Conservation (phyloP, 768 basidiomycete species). For the Leccinum sublutescens region DNA sequence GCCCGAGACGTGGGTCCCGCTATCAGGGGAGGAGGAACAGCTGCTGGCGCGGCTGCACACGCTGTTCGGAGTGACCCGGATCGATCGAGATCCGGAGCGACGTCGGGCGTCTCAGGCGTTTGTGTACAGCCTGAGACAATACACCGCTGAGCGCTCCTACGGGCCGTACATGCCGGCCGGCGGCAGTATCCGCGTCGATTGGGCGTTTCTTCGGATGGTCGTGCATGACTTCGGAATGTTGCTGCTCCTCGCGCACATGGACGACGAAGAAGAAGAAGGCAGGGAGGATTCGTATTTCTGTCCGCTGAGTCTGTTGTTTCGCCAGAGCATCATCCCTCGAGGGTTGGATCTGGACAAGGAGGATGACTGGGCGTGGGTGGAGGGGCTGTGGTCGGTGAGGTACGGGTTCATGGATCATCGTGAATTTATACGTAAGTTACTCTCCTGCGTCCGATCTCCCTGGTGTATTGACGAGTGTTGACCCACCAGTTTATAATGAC, state of each 20-base stretch:
- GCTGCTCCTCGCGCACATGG: conserved; percentile 37
- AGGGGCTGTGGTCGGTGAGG: conserved; percentile 59
- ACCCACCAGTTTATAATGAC: conserved; percentile 48
- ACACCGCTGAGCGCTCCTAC: conserved; percentile 46
- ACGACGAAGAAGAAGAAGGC: conserved; percentile 30
- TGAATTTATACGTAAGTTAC: conserved; percentile 55
- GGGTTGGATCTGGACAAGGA: conserved; percentile 34
- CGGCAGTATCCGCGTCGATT: conserved; percentile 46
- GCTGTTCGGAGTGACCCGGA: conserved; percentile 51
- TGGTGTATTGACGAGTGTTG: conserved; percentile 4
- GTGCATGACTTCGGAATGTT: conserved; percentile 58
- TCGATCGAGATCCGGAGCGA: conserved; percentile 35
- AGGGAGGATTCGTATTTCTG: conserved; percentile 33
- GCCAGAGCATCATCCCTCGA: conserved; percentile 47
- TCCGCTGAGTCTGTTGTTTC: conserved; percentile 49
- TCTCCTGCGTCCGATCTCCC: background rate
- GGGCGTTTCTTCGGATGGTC: conserved; percentile 56
- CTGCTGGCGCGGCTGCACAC: conserved; percentile 53
- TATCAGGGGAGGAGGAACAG: conserved; percentile 40
- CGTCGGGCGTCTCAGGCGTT: conserved; percentile 47
- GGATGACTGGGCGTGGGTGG: conserved; percentile 40
- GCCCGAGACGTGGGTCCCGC: conserved; percentile 16
- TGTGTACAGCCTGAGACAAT: conserved; percentile 64
- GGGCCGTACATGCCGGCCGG: conserved; percentile 55
- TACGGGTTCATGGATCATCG: conserved; percentile 71